Evolutionary conservation across 2,329 filamentous ascomycete genomes (phyloP), one percentile per base, ranked within the genome.

Genomic region (Beauveria brongniartii): DNA sequence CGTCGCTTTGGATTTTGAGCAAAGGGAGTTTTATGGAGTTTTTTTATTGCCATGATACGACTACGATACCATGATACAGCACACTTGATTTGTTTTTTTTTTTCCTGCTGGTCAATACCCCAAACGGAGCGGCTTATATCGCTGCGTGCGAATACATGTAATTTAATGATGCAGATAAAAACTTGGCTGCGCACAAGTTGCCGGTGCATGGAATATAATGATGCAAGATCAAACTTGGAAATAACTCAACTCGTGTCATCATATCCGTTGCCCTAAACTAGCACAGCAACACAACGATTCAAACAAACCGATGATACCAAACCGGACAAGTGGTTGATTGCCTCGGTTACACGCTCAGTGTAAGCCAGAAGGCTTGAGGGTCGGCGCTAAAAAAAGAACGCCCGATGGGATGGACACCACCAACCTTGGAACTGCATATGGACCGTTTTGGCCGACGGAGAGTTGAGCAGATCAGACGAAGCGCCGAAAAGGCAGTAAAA

Each of bases 31-130:
- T 58, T 4, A 1, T 2, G 43, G 20, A 22, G 26, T 46, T 37
- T n/a, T 22, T 20, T 50, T 57, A 5, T 40, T 57, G 20, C 44
- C 44, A 40, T 57, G 55, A 8, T 40, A 57, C 55, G 55, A 57
- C 55, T 57, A 57, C 28, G 44, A 57, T 57, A 57, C 55, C 55
- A 57, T 50, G 30, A 57, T 22, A 41, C 28, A 50, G 46, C 55
- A 41, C 14, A 40, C 22, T 41, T 41, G 46, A 37, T 37, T 37
- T 34, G 10, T 34, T 14, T 28, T 48, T 24, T 41, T 3, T 14
- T 22, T 30, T 22, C 28, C 7, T 43, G n/a, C n/a, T 43, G 6
- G 30, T 40, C 40, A 18, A 53, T 37, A 40, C n/a, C 30, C 50
- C 48, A 8, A 12, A 34, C 14, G 16, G 9, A 52, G 50, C 30